Percentiles rank a stretch among this genome's conserved stretches.
Conservation (phyloP, 1,139 yeast species). For the Taiozyma sp. region DNA sequence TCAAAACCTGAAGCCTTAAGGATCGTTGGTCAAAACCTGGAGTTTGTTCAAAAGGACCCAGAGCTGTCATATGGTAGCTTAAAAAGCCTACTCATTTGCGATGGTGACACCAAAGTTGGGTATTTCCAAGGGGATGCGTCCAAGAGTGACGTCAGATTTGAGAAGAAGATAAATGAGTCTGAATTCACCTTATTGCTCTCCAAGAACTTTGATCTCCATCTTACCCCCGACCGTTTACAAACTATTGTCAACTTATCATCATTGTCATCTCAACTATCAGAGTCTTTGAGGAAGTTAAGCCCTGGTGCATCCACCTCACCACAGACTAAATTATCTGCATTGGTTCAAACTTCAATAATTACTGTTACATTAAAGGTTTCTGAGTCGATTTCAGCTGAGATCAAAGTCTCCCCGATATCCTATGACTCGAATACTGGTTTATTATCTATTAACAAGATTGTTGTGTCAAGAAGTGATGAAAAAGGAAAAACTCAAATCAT, state of each 20-base stretch:
- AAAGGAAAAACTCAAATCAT: conserved; percentile 1
- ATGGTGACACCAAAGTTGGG: conserved; percentile 18
- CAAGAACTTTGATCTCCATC: conserved; percentile 34
- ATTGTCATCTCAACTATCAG: conserved; percentile 18
- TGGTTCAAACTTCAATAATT: conserved; percentile 20
- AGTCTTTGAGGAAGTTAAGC: conserved; percentile 14
- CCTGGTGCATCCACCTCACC: conserved; percentile 1
- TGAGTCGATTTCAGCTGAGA: not conserved
- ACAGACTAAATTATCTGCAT: conserved; percentile 3
- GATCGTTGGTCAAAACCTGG: conserved; percentile 30
- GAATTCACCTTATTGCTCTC: conserved; percentile 44
- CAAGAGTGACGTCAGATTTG: conserved; percentile 51
- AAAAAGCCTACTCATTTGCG: conserved; percentile 14
- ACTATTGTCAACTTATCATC: conserved; percentile 11
- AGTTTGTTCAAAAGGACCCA: conserved; percentile 39
- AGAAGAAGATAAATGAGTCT: conserved; percentile 33
- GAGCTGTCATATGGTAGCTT: conserved; percentile 43
- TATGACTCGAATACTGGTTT: conserved; percentile 11
- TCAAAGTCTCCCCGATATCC: conserved; percentile 19
- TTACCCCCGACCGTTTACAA: conserved; percentile 26
- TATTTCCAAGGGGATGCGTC: conserved; percentile 22
- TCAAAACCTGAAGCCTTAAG: conserved; percentile 30
- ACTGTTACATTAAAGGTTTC: conserved; percentile 7
- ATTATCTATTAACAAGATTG: conserved; percentile 9
- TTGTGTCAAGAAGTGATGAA: conserved; percentile 1